Evolutionary conservation across 768 basidiomycete species (phyloP).

Genomic region (Panellus pusillus): DNA sequence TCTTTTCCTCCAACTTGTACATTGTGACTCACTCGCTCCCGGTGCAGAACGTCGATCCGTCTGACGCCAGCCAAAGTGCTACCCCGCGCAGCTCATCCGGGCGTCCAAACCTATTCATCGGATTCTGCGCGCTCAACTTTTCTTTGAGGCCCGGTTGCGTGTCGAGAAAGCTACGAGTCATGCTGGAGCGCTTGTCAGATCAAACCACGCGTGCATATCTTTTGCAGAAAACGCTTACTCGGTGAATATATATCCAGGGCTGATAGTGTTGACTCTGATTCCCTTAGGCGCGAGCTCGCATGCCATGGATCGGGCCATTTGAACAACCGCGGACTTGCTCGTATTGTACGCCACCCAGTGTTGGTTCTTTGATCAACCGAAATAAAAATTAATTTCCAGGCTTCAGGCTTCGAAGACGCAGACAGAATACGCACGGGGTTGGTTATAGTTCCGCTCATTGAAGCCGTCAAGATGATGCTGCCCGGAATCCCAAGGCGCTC

Average conservation of each 20-base stretch:
- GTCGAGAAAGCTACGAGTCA: conserved; percentile 62
- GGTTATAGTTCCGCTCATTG: conserved; percentile 67
- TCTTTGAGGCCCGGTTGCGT: conserved; percentile 50
- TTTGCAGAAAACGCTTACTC: conserved; percentile 34
- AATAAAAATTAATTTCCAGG: not conserved
- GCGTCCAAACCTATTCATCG: conserved; percentile 62
- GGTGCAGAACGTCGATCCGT: conserved; percentile 72
- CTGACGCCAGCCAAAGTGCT: conserved; percentile 63
- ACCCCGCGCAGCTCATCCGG: conserved; percentile 72
- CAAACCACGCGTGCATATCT: not conserved
- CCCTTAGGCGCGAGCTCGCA: conserved; percentile 67
- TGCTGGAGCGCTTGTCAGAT: conserved; percentile 32
- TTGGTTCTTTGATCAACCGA: conserved; percentile 39
- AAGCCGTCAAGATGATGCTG: conserved; percentile 60
- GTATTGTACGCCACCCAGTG: conserved; percentile 74
- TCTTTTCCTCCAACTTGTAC: not conserved
- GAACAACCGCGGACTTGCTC: conserved; percentile 75
- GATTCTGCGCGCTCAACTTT: conserved; percentile 63
- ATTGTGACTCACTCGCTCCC: conserved; percentile 32
- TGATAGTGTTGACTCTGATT: conserved; percentile 72
- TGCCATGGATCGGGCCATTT: conserved; percentile 77
- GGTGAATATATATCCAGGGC: conserved; percentile 73
- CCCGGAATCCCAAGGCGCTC: conserved; percentile 44
- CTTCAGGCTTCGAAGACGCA: not conserved
- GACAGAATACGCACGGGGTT: conserved; percentile 52